A percentile compares a stretch with the other conserved stretches of the same genome.
Evolutionary conservation across 176 grass and related monocot genomes (phyloP).

Genomic region (Eleusine coracana): DNA sequence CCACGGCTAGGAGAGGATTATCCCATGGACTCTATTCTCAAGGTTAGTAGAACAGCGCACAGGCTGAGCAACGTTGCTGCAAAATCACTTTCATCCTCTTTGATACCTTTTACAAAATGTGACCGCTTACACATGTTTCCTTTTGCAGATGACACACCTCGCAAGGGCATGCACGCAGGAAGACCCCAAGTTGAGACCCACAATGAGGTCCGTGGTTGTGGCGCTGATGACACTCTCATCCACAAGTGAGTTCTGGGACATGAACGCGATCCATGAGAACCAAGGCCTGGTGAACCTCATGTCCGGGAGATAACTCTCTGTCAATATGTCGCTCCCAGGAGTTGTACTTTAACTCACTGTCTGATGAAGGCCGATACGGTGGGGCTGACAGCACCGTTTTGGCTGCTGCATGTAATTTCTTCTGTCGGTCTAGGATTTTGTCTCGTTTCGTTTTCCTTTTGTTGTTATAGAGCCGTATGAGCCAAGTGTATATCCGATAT

Average conservation of each 20-base stretch:
- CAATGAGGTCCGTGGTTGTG: conserved; percentile 80
- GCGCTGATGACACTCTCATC: conserved; percentile 81
- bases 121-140: not conserved
- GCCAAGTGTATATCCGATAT: not conserved
- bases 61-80: not conserved
- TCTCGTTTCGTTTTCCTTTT: not conserved
- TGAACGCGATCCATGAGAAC: conserved; percentile 64
- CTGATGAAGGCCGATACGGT: not conserved
- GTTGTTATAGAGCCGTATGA: not conserved
- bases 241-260: conserved; percentile 77
- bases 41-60: conserved; percentile 35
- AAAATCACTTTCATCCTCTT: not conserved
- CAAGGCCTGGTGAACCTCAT: conserved; percentile 69
- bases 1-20: conserved; percentile 67
- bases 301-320: conserved; percentile 55
- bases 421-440: not conserved
- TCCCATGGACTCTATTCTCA: conserved; percentile 63
- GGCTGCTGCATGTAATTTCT: not conserved
- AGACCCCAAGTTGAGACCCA: conserved; percentile 68
- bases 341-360: not conserved
- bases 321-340: too few relatives aligned
- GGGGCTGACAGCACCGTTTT: not conserved
- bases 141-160: conserved; percentile 65
- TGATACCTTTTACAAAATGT: not conserved
- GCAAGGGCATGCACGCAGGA: conserved; percentile 85